A percentile compares a stretch with the other conserved stretches of the same genome.
phyloP scores from a whole-genome alignment of 805 yeast species.

The Alloascoidea africana region DNA sequence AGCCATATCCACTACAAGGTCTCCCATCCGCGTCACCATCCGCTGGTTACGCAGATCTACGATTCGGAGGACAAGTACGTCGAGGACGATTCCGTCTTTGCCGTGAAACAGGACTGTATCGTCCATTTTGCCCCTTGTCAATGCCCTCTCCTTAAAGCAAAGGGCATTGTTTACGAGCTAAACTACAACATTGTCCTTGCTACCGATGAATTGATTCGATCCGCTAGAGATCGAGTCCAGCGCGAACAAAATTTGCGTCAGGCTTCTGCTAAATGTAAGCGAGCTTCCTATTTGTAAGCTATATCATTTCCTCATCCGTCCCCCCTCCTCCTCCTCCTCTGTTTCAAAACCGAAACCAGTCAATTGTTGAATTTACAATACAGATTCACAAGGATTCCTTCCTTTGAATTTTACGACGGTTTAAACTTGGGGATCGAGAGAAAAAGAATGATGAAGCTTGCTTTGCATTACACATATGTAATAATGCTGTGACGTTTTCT shows the following conservation, averaged over 20 bases:
- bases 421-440: too few relatives aligned
- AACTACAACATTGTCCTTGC: slow-evolving; percentile 1
- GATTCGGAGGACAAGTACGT: slow-evolving; percentile 17
- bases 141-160: background rate
- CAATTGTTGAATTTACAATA: background rate
- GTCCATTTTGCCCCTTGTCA: slow-evolving; percentile 12
- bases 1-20: slow-evolving; percentile 19
- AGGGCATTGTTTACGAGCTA: background rate
- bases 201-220: background rate
- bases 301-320: background rate
- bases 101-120: slow-evolving; percentile 18
- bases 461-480: too few relatives aligned
- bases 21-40: slow-evolving; percentile 14
- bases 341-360: too few relatives aligned
- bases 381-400: background rate
- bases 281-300: background rate
- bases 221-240: background rate
- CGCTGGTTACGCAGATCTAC: slow-evolving; percentile 20
- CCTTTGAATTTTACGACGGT: too few relatives aligned
- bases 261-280: background rate
- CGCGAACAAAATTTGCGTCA: background rate
- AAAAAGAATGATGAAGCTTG: too few relatives aligned
- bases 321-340: too few relatives aligned
- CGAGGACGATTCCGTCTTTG: slow-evolving; percentile 21
- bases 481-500: too few relatives aligned